Evolutionary conservation across 1,284 basidiomycete species (phyloP), one percentile per base, ranked within the genome.

Genomic region (Sphaerobolus stellatus): DNA sequence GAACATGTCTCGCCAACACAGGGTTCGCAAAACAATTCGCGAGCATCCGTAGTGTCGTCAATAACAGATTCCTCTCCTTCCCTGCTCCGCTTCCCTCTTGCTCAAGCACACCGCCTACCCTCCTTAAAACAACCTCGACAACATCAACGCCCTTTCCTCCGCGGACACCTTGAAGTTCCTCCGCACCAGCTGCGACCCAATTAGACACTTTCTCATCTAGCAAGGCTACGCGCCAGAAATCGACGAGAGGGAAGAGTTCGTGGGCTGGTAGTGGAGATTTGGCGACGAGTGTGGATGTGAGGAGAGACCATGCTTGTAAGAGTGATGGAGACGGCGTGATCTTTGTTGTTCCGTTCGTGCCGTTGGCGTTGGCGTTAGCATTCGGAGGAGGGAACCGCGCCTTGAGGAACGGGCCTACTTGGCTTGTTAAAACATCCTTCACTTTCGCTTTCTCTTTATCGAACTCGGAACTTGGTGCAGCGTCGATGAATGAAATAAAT

Each of bases 141-240:
- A 76, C 75, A 40, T 77, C 72, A 0, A 70, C 63, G 1, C 68
- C 59, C 7, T 68, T 61, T 5, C 67, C 61, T 16, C 61, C 55
- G 6, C 64, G 61, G 13, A 13, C 41, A 50, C 33, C 38, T 49
- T 20, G 22, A 36, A 43, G 22, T 51, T 20, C 47, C n/a, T n/a
- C n/a, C n/a, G n/a, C n/a, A 16, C 45, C 47, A 2, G 74, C 63
- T 3, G 80, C 73, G 38, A 75, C 74, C 76, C 81, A 83, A 0
- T 73, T 69, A 1, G 81, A 77, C 7, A 88, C 76, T 0, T 73
- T 66, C 0, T 78, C 73, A 66, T 92, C 83, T 27, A 93, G 77
- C 7, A 91, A 68, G 0, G 85, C 88, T 1, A 95, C 75, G 1
- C 92, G 79, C 90, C 90, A 94, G 56, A 94, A 76, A 64, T 95